Evolutionary conservation across 345 rosid genomes (phyloP), one percentile per base, ranked within the genome.

Genomic region (Camelina hispida): DNA sequence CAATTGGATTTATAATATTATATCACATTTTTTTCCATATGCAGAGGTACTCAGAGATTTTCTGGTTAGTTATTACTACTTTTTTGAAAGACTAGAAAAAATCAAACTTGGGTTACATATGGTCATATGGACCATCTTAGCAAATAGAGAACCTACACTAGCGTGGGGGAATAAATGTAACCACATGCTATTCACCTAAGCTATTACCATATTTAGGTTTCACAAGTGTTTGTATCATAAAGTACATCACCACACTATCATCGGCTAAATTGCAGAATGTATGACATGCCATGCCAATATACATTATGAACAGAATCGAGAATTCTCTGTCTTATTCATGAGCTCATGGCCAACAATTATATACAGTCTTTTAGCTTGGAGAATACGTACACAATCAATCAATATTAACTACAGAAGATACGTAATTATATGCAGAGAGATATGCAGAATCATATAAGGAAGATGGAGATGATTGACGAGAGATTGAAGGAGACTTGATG

Each of bases 161-260:
- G 80, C 80, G 75, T 77, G 75, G 53, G 46, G 23, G 11, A 62
- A 56, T 56, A 25, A 77, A 56, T 58, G 61, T 25, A 16, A 77
- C 76, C 80, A 77, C 76, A 77, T 69, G 54, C 72, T 77, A 70
- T 63, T 70, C 76, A 77, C 80, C 71, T 70, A 70, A 77, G 80
- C 71, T 77, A 77, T 47, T 55, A 56, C 80, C 76, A 63, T 34
- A 70, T 77, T 40, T 77, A 70, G 76, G 12, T 47, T 4, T 63
- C 37, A 37, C 69, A 63, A 63, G 60, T 46, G 37, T 63, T 56
- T 58, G 25, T 53, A 63, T 77, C 61, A 35, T 63, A 77, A 70
- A 70, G 75, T 70, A 46, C 20, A 57, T 37, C 18, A 62, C 48
- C 69, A 32, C 80, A 22, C 71, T 70, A 44, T 61, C 70, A 62